Conservation (phyloP, 495 filamentous ascomycete genomes). For the Filosporella fistucella region DNA sequence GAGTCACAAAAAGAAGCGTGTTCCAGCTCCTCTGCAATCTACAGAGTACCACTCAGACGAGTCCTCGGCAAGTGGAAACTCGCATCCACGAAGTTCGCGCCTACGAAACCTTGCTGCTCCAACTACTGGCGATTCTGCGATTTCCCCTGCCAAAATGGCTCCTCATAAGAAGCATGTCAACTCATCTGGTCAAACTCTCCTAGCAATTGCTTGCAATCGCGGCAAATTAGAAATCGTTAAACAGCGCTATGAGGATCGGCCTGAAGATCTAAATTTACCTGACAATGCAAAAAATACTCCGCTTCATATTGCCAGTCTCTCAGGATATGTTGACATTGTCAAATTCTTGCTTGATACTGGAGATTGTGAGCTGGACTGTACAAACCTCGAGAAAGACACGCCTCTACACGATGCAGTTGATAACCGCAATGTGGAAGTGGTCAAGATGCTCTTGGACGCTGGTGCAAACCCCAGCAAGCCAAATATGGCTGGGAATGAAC, state of each 20-base stretch:
- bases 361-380: conserved; percentile 58
- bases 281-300: conserved; percentile 95
- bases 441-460: conserved; percentile 75
- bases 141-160: conserved; percentile 64
- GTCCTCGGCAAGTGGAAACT: conserved; percentile 67
- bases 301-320: conserved; percentile 82
- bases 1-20: conserved; percentile 49
- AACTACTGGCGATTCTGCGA: conserved; percentile 46
- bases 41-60: conserved; percentile 70
- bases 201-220: conserved; percentile 78
- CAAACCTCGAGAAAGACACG: conserved; percentile 84
- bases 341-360: conserved; percentile 74
- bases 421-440: conserved; percentile 88
- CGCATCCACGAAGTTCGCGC: conserved; percentile 61
- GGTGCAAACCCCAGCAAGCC: conserved; percentile 85
- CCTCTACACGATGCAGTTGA: conserved; percentile 94
- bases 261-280: conserved; percentile 79
- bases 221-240: conserved; percentile 70
- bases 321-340: conserved; percentile 78
- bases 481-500: conserved; percentile 82
- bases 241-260: conserved; percentile 64
- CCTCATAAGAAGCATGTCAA: conserved; percentile 78
- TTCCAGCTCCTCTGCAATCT: conserved; percentile 54
- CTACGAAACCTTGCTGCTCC: conserved; percentile 59
- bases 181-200: conserved; percentile 75